Conservation (phyloP, 495 filamentous ascomycete species). For the Penicillium daleae region DNA sequence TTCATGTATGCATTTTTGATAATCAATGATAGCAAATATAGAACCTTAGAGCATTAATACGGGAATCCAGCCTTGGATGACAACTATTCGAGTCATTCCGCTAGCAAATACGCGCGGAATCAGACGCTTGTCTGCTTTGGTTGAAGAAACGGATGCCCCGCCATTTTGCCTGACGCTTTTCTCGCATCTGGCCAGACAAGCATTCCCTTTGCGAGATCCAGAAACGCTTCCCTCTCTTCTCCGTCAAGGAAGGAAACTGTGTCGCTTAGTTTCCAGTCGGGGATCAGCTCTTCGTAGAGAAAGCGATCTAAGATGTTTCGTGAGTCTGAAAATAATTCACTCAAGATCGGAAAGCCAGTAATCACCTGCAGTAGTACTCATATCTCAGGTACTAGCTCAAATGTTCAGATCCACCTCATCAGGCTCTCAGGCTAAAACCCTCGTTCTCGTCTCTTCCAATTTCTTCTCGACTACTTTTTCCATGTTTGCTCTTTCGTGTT, state of each 20-base stretch:
- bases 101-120: slow-evolving; percentile 31
- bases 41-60: no score
- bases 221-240: slow-evolving; percentile 47
- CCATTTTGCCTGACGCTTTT: slow-evolving; percentile 42
- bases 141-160: slow-evolving; percentile 42
- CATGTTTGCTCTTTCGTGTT: slow-evolving; percentile 13
- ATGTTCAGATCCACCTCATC: slow-evolving; percentile 17
- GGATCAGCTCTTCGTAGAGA: slow-evolving; percentile 41
- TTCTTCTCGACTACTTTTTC: slow-evolving; percentile 14
- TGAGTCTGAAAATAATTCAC: slow-evolving; percentile 33
- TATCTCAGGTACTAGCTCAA: slow-evolving; percentile 5
- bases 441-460: slow-evolving; percentile 7
- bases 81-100: no score
- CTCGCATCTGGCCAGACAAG: slow-evolving; percentile 42
- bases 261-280: slow-evolving; percentile 37
- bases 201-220: slow-evolving; percentile 46
- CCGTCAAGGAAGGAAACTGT: slow-evolving; percentile 36
- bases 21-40: no score
- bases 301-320: slow-evolving; percentile 38
- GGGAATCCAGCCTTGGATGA: no score
- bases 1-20: no score
- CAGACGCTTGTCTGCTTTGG: slow-evolving; percentile 34
- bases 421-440: slow-evolving; percentile 19
- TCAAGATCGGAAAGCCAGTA: slow-evolving; percentile 27
- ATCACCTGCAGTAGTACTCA: no score